Conservation (phyloP, 208 protist species). For the Leishmania mexicana region DNA sequence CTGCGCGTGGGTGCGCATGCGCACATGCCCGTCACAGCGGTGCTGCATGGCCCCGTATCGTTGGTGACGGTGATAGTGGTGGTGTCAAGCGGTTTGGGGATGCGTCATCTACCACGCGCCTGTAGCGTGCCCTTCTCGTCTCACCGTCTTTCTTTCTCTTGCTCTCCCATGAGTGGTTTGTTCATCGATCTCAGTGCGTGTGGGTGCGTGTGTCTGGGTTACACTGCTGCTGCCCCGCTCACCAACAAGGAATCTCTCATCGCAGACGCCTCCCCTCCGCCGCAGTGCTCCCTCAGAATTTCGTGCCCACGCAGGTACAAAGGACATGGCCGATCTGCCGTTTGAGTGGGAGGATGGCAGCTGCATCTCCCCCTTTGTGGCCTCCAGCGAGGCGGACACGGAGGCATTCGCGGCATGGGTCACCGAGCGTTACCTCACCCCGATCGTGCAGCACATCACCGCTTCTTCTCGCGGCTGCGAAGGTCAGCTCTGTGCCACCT, state of each 20-base stretch:
- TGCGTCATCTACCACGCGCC: not conserved
- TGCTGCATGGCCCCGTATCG: not conserved
- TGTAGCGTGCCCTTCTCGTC: not conserved
- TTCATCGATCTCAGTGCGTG: not conserved
- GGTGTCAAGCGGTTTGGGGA: not conserved
- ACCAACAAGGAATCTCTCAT: not conserved
- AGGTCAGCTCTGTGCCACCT: not conserved
- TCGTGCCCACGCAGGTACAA: not conserved
- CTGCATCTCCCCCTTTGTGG: slow-evolving; percentile 78
- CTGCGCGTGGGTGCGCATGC: not conserved
- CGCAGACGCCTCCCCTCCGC: not conserved
- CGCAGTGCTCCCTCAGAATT: not conserved
- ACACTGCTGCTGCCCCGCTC: not conserved
- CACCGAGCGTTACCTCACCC: slow-evolving; percentile 14
- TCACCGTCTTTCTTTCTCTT: not conserved
- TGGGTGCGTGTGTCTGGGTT: not conserved
- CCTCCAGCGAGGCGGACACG: slow-evolving; percentile 37
- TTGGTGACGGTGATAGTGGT: not conserved
- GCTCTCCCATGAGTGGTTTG: not conserved
- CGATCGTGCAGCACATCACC: not conserved
- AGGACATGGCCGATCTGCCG: slow-evolving; percentile 44
- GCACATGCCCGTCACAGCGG: not conserved
- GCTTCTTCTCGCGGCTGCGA: not conserved
- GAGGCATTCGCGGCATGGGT: slow-evolving; percentile 46
- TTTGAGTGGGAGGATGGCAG: slow-evolving; percentile 85